Conservation (phyloP, 331 rosid species). For the Cydonia oblonga region DNA sequence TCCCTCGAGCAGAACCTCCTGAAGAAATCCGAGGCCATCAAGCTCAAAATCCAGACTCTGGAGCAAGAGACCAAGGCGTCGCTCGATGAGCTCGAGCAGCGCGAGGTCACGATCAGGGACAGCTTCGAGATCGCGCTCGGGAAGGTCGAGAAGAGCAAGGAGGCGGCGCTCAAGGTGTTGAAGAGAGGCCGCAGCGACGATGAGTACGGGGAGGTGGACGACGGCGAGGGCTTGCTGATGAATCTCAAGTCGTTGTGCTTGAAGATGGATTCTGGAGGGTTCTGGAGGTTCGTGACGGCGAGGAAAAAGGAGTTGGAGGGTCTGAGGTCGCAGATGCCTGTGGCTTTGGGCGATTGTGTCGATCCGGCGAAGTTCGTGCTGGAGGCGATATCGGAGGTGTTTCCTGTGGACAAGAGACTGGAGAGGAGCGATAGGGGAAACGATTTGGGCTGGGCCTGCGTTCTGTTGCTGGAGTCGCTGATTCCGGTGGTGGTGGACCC, state of each 20-base stretch:
- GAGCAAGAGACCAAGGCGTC: slow-evolving; percentile 58
- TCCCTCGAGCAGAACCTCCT: slow-evolving; percentile 61
- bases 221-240: slow-evolving; percentile 50
- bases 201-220: slow-evolving; percentile 75
- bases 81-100: slow-evolving; percentile 59
- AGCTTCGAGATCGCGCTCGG: slow-evolving; percentile 65
- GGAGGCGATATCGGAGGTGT: slow-evolving; percentile 84
- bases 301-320: slow-evolving; percentile 80
- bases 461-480: slow-evolving; percentile 70
- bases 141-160: slow-evolving; percentile 44
- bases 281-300: slow-evolving; percentile 64
- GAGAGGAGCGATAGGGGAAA: slow-evolving; percentile 47
- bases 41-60: slow-evolving; percentile 40
- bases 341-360: slow-evolving; percentile 57
- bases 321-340: slow-evolving; percentile 58
- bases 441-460: slow-evolving; percentile 96
- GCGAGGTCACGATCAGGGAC: slow-evolving; percentile 58
- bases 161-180: slow-evolving; percentile 43
- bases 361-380: slow-evolving; percentile 89
- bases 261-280: slow-evolving; percentile 61
- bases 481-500: slow-evolving; percentile 79
- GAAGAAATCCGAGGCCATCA: slow-evolving; percentile 62
- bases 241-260: slow-evolving; percentile 53
- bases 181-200: slow-evolving; percentile 20
- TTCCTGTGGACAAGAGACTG: slow-evolving; percentile 73